Percentiles rank a stretch among this genome's conserved stretches.
These are phyloP conservation scores for Vigna reflexopilosa DNA, from an alignment of 306 rosid genomes.

Conservation along the genomic window DNA sequence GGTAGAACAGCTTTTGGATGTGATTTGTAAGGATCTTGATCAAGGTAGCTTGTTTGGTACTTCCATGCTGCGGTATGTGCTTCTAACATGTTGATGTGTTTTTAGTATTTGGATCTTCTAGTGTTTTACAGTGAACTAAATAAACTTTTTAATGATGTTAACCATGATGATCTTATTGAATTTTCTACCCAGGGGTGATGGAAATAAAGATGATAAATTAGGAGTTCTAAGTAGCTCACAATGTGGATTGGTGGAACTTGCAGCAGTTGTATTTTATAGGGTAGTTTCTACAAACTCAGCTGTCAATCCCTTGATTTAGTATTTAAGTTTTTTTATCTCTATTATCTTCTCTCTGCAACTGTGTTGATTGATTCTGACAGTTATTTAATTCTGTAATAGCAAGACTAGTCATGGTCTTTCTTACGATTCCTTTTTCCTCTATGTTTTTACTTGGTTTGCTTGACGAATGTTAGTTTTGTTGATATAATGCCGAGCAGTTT, in stretches of 20 bases:
- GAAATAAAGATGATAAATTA: constrained; percentile 76
- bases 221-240: constrained; percentile 82
- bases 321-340: constrained; percentile 24
- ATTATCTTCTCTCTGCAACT: not conserved
- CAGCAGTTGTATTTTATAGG: constrained; percentile 78
- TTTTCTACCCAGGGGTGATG: constrained; percentile 68
- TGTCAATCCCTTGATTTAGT: constrained; percentile 2
- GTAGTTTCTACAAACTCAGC: constrained; percentile 53
- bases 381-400: constrained; percentile 22
- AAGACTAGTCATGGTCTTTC: constrained; percentile 15
- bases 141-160: not conserved
- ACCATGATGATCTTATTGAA: not conserved
- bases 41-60: constrained; percentile 64
- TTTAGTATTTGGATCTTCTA: constrained; percentile 40
- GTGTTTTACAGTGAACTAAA: constrained; percentile 29
- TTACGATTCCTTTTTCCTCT: constrained; percentile 26
- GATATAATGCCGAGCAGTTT: constrained; percentile 13
- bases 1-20: constrained; percentile 83
- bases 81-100: constrained; percentile 36
- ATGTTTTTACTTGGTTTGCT: constrained; percentile 24
- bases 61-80: constrained; percentile 65
- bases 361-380: constrained; percentile 19
- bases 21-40: constrained; percentile 91
- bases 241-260: constrained; percentile 81
- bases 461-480: constrained; percentile 27